Conservation (phyloP, 2,329 filamentous ascomycete species). For the Ilyonectria robusta region DNA sequence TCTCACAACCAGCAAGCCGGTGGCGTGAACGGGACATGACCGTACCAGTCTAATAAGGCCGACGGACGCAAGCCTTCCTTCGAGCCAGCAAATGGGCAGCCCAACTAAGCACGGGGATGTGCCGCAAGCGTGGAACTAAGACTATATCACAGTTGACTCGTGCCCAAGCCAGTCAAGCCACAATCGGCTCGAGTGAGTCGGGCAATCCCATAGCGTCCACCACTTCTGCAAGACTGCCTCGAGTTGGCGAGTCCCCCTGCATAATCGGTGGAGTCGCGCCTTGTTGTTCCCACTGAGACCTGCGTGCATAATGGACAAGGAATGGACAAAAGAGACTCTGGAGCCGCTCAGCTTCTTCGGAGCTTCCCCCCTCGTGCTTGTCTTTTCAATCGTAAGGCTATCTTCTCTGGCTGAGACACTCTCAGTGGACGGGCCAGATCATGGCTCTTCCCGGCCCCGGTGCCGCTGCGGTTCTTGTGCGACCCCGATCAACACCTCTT, state of each 20-base stretch:
- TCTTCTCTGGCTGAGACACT: not conserved
- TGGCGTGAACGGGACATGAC: too few species aligned
- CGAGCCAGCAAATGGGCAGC: too few species aligned
- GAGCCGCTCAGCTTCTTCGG: not conserved
- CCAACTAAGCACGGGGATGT: too few species aligned
- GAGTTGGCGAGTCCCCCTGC: not conserved
- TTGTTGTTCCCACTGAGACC: not conserved
- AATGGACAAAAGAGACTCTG: not conserved
- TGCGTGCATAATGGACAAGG: not conserved
- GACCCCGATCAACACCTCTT: not conserved
- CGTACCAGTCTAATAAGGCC: too few species aligned
- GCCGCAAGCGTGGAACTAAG: too few species aligned
- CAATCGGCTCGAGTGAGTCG: not conserved
- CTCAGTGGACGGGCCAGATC: not conserved
- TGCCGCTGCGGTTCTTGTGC: not conserved
- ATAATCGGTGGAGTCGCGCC: not conserved
- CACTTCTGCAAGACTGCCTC: not conserved
- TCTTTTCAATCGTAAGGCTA: not conserved
- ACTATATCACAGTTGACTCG: too few species aligned
- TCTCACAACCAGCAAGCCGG: too few species aligned
- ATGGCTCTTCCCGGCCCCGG: not conserved
- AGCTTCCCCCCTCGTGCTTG: not conserved
- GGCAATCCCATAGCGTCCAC: not conserved
- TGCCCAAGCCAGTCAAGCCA: too few species aligned
- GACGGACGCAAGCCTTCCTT: too few species aligned